A percentile compares a stretch with the other conserved stretches of the same genome.
phyloP scores from a whole-genome alignment of 306 rosid genomes.

The Inga laurina region DNA sequence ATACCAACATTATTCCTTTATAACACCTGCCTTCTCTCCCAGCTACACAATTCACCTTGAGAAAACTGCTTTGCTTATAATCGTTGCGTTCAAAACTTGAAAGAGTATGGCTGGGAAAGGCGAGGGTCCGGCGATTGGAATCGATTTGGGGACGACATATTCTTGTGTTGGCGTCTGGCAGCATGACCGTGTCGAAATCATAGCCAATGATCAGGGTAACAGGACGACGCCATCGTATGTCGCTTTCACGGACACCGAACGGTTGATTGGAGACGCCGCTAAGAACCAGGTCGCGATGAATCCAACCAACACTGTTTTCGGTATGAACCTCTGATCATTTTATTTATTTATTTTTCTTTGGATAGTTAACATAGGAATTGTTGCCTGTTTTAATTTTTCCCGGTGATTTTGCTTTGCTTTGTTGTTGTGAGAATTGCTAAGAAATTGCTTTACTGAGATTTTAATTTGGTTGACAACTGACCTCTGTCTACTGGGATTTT shows the following conservation, averaged over 20 bases:
- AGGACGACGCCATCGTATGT: slow-evolving; percentile 61
- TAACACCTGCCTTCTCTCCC: neutral
- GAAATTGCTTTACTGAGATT: neutral
- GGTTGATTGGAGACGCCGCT: slow-evolving; percentile 36
- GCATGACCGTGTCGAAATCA: slow-evolving; percentile 60
- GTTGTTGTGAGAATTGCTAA: neutral
- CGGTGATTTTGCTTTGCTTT: neutral
- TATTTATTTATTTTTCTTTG: no score
- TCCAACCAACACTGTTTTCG: slow-evolving; percentile 58
- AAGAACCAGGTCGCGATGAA: slow-evolving; percentile 63
- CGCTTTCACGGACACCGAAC: slow-evolving; percentile 57
- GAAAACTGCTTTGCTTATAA: neutral
- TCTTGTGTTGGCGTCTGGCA: slow-evolving; percentile 63
- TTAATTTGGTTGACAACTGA: neutral
- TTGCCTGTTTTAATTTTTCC: neutral
- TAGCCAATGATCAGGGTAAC: slow-evolving; percentile 61
- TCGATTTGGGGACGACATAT: slow-evolving; percentile 55
- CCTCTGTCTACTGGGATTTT: neutral
- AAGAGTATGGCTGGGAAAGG: slow-evolving; percentile 52
- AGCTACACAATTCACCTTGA: neutral
- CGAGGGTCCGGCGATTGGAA: slow-evolving; percentile 60
- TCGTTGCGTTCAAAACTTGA: neutral
- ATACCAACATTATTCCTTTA: slow-evolving; percentile 22
- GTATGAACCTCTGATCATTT: slow-evolving; percentile 18
- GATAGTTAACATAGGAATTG: neutral